Percentiles rank a stretch among this genome's conserved stretches.
Conservation (phyloP, 345 rosid species). For the Capsella bursapastoris region DNA sequence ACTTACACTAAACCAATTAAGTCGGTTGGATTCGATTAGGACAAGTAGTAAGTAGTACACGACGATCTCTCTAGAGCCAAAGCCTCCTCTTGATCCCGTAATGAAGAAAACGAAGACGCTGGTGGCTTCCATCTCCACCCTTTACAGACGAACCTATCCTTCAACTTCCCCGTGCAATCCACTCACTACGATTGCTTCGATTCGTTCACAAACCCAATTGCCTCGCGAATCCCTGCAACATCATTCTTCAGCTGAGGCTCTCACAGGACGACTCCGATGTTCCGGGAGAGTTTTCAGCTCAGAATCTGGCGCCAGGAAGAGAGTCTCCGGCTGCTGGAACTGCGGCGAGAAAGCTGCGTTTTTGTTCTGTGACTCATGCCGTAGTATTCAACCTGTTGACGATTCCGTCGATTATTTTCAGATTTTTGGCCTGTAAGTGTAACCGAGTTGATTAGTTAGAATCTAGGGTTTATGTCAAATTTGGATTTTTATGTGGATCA, state of each 20-base stretch:
- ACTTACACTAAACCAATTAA: no score
- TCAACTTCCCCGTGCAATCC: constrained; percentile 29
- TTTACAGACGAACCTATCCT: constrained; percentile 36
- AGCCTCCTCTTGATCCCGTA: no score
- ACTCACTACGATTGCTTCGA: constrained; percentile 10
- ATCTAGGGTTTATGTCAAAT: neutral
- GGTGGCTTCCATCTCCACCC: constrained; percentile 44
- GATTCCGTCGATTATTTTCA: constrained; percentile 74
- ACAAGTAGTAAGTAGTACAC: no score
- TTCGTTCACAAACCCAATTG: constrained; percentile 24
- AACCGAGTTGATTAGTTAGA: neutral
- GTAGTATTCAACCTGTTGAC: constrained; percentile 83
- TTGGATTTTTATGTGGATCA: neutral
- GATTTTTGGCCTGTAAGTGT: constrained; percentile 78
- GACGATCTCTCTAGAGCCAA: no score
- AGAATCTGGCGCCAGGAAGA: constrained; percentile 28
- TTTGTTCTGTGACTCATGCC: constrained; percentile 70
- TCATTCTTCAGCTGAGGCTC: constrained; percentile 15
- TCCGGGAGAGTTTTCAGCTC: constrained; percentile 50
- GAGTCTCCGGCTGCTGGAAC: constrained; percentile 66
- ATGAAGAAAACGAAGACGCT: constrained; percentile 54
- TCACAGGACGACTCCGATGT: constrained; percentile 26
- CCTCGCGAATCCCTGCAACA: constrained; percentile 37
- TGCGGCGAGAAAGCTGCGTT: constrained; percentile 59
- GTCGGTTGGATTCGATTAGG: no score